A percentile compares a stretch with the other conserved stretches of the same genome.
Evolutionary conservation across 2,329 filamentous ascomycete species (phyloP).

Genomic region (Paraconiothyrium sp.): DNA sequence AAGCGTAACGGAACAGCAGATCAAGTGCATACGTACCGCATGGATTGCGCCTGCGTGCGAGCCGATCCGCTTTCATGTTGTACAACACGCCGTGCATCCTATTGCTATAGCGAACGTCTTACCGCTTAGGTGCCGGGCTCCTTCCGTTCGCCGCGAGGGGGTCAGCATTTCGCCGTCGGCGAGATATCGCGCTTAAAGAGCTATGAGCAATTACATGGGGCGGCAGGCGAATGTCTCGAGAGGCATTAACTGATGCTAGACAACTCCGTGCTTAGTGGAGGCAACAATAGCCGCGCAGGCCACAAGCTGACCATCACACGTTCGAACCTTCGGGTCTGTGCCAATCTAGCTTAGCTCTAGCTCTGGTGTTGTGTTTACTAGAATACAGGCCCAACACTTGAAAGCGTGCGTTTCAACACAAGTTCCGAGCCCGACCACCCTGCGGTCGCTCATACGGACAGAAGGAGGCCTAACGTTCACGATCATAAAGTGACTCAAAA

Average conservation of each 20-base stretch:
- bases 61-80: slow-evolving; percentile 9
- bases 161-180: not conserved
- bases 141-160: not conserved
- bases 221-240: not conserved
- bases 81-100: not conserved
- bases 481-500: not conserved
- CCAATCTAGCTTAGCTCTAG: not conserved
- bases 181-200: not conserved
- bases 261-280: not conserved
- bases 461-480: not conserved
- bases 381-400: not conserved
- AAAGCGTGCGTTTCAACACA: not conserved
- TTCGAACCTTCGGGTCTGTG: not conserved
- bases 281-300: not conserved
- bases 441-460: not conserved
- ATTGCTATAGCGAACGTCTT: not conserved
- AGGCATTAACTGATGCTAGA: not conserved
- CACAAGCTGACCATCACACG: not conserved
- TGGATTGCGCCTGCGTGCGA: not conserved
- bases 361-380: not conserved
- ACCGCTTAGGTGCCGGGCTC: not conserved
- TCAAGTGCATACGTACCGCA: not conserved
- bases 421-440: not conserved
- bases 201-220: not conserved
- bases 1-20: slow-evolving; percentile 4